These are phyloP conservation scores for Tylopilus balloui DNA, from an alignment of 768 basidiomycete genomes.

Conservation along the genomic window DNA sequence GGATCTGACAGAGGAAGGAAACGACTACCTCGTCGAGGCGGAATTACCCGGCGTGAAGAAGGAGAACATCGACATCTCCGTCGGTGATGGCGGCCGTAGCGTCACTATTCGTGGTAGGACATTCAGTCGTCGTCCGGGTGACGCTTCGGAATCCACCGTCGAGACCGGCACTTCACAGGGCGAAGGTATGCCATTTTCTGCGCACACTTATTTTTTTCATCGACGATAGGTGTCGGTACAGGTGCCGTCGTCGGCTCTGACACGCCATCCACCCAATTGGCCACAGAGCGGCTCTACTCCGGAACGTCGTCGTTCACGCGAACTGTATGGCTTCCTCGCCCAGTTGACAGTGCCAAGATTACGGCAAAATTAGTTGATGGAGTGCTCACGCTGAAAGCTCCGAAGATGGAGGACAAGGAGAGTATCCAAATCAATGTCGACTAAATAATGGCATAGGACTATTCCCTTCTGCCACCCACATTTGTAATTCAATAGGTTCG, in stretches of 20 bases:
- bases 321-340: slow-evolving; percentile 67
- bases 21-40: slow-evolving; percentile 66
- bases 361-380: slow-evolving; percentile 65
- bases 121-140: slow-evolving; percentile 22
- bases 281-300: slow-evolving; percentile 58
- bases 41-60: slow-evolving; percentile 77
- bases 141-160: slow-evolving; percentile 19
- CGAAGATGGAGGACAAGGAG: slow-evolving; percentile 57
- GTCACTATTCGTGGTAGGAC: slow-evolving; percentile 70
- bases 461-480: background rate
- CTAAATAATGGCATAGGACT: slow-evolving; percentile 1
- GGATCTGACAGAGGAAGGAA: slow-evolving; percentile 62
- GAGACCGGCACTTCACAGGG: slow-evolving; percentile 8
- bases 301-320: slow-evolving; percentile 56
- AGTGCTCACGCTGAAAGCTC: slow-evolving; percentile 57
- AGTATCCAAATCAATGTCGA: slow-evolving; percentile 46
- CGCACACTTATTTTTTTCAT: no score
- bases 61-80: slow-evolving; percentile 65
- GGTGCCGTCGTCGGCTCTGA: slow-evolving; percentile 18
- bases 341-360: slow-evolving; percentile 54
- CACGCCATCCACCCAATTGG: slow-evolving; percentile 41
- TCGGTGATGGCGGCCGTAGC: slow-evolving; percentile 67
- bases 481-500: background rate
- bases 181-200: slow-evolving; percentile 28
- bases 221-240: slow-evolving; percentile 1